These are phyloP conservation scores for Aspergillus japonicus DNA, from an alignment of 2,329 filamentous ascomycete species.

Conservation along the genomic window DNA sequence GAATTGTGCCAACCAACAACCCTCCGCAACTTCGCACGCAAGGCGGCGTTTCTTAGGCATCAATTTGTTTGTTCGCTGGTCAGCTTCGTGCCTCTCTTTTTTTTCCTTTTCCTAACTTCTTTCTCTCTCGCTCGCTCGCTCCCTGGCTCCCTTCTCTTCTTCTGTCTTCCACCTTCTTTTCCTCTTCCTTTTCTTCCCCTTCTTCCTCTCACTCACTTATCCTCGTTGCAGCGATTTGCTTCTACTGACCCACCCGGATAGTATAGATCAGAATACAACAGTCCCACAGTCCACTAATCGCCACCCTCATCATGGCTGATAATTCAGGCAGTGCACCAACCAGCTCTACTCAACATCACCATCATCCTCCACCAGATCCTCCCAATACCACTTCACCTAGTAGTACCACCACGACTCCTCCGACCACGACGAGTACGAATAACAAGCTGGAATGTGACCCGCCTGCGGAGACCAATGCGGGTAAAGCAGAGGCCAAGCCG, in stretches of 20 bases:
- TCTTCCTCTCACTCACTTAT: constrained; percentile 1
- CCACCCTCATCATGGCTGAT: background rate
- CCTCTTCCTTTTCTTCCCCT: background rate
- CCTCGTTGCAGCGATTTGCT: background rate
- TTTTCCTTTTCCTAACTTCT: background rate
- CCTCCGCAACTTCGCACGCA: background rate
- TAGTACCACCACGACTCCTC: too few species aligned
- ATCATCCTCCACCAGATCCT: too few species aligned
- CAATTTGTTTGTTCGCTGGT: background rate
- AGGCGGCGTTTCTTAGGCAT: background rate
- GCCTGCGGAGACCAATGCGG: constrained; percentile 25
- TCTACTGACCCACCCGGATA: background rate
- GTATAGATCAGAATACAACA: background rate
- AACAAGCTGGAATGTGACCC: constrained; percentile 34
- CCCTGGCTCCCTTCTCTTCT: background rate
- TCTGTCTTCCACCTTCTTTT: background rate
- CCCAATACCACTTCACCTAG: too few species aligned
- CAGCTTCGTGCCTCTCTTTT: background rate
- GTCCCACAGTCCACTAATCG: background rate
- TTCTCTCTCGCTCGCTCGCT: background rate
- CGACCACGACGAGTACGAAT: constrained; percentile 19
- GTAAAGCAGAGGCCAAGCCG: constrained; percentile 25
- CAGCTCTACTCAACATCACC: background rate
- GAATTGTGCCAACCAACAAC: background rate
- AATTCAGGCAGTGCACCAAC: background rate